Evolutionary conservation across 495 filamentous ascomycete genomes (phyloP).

Genomic region (Xylaria longipes): DNA sequence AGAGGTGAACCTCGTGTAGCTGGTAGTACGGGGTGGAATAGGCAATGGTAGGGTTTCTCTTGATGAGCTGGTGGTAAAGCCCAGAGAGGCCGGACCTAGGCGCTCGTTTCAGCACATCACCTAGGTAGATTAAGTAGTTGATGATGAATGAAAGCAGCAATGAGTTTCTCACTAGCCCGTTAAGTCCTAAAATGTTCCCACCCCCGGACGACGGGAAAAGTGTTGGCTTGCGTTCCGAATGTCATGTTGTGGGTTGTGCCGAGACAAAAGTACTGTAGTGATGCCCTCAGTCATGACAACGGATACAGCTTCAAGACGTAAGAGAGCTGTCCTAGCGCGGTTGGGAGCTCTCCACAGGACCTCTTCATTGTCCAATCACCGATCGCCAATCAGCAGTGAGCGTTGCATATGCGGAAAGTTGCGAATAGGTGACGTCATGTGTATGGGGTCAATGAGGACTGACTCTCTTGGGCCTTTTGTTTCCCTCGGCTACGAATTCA

Average conservation of each 20-base stretch:
- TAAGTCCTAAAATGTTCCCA: background rate
- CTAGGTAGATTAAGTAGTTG: too few relatives aligned
- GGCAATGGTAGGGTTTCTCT: background rate
- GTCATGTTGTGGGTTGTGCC: background rate
- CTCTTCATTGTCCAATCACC: constrained; percentile 17
- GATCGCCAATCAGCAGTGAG: constrained; percentile 5
- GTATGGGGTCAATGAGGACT: background rate
- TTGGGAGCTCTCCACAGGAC: constrained; percentile 18
- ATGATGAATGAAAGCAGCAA: background rate
- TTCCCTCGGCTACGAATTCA: background rate
- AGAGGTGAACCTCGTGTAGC: background rate
- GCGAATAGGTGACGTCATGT: constrained; percentile 26
- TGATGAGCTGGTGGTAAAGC: background rate
- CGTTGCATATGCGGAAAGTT: constrained; percentile 8
- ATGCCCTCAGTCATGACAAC: background rate
- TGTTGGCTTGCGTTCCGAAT: background rate
- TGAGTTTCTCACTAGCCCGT: background rate
- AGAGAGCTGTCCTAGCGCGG: constrained; percentile 11
- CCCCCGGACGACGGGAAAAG: background rate
- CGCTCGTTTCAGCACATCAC: background rate
- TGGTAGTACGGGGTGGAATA: background rate
- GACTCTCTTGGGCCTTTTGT: background rate
- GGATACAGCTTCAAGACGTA: constrained; percentile 6
- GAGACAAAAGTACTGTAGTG: background rate
- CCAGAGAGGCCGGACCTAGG: background rate